phyloP scores from a whole-genome alignment of 768 basidiomycete genomes.

The Cantharellus anzutake region DNA sequence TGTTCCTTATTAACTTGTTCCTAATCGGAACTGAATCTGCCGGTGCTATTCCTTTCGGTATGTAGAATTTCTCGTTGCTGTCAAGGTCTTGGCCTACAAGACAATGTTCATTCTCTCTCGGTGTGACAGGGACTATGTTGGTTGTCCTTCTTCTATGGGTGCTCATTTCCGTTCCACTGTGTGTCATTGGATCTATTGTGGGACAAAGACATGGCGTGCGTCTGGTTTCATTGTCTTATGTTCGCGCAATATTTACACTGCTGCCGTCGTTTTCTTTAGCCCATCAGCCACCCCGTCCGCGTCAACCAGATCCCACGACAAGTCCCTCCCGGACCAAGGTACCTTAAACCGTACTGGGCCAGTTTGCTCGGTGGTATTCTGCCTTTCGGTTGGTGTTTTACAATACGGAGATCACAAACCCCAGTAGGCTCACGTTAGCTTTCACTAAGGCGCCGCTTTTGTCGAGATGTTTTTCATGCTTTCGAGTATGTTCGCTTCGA shows the following conservation, averaged over 20 bases:
- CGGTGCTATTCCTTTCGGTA: constrained; percentile 90
- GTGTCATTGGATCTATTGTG: constrained; percentile 67
- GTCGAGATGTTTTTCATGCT: constrained; percentile 89
- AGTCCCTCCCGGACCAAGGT: constrained; percentile 74
- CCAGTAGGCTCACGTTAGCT: background rate
- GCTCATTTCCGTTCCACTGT: constrained; percentile 81
- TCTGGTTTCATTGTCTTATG: background rate
- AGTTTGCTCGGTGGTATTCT: constrained; percentile 76
- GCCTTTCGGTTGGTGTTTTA: constrained; percentile 48
- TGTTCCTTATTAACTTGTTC: constrained; percentile 86
- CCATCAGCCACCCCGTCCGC: constrained; percentile 61
- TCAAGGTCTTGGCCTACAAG: constrained; percentile 4
- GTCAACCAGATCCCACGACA: constrained; percentile 93
- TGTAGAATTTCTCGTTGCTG: constrained; percentile 7
- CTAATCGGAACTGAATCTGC: constrained; percentile 71
- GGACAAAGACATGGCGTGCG: constrained; percentile 76
- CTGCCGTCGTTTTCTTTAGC: constrained; percentile 23
- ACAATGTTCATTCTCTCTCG: constrained; percentile 1
- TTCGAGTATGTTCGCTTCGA: constrained; percentile 77
- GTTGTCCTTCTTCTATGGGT: constrained; percentile 79
- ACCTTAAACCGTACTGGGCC: constrained; percentile 40
- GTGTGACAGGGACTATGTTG: constrained; percentile 50
- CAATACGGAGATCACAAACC: background rate
- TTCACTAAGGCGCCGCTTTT: constrained; percentile 64
- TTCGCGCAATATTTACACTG: background rate